Evolutionary conservation across 2,329 filamentous ascomycete species (phyloP).

Genomic region (Fusarium guadeloupense): DNA sequence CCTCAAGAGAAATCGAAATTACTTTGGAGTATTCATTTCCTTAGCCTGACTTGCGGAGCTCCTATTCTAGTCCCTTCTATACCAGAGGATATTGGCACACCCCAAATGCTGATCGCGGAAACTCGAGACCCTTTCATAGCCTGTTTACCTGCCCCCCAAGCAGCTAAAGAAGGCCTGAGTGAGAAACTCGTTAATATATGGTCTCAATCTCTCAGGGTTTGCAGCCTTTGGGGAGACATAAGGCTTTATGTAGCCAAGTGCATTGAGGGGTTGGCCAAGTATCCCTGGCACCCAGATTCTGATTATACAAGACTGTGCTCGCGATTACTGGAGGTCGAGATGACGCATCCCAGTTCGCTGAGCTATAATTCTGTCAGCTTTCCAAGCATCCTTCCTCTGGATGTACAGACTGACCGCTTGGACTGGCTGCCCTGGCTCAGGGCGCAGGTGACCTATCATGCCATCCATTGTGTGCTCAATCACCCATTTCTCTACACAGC

Average conservation of each 20-base stretch:
- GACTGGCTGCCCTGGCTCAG: conserved; percentile 22
- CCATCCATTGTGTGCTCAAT: conserved; percentile 20
- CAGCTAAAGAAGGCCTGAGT: accelerated
- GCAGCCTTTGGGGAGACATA: conserved; percentile 9
- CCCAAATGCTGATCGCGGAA: not conserved
- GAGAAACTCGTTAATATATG: not conserved
- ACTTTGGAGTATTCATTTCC: conserved; percentile 13
- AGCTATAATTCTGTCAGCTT: conserved; percentile 18
- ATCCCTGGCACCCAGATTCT: conserved; percentile 20
- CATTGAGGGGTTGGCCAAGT: not conserved
- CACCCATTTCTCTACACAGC: conserved; percentile 19
- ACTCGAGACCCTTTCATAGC: not conserved
- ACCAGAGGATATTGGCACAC: not conserved
- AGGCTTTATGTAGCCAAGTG: conserved; percentile 19
- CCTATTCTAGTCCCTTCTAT: not conserved
- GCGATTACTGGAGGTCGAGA: conserved; percentile 1
- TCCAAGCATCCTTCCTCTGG: accelerated
- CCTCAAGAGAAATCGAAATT: not conserved
- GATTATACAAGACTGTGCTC: conserved; percentile 21
- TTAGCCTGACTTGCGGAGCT: not conserved
- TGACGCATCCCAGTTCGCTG: not conserved
- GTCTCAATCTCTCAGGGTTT: conserved; percentile 2
- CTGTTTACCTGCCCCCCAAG: not conserved
- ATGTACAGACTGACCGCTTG: not conserved
- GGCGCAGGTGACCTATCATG: conserved; percentile 21